Evolutionary conservation across 2,329 filamentous ascomycete species (phyloP).

Genomic region (Aspergillus oerlinghausenensis): DNA sequence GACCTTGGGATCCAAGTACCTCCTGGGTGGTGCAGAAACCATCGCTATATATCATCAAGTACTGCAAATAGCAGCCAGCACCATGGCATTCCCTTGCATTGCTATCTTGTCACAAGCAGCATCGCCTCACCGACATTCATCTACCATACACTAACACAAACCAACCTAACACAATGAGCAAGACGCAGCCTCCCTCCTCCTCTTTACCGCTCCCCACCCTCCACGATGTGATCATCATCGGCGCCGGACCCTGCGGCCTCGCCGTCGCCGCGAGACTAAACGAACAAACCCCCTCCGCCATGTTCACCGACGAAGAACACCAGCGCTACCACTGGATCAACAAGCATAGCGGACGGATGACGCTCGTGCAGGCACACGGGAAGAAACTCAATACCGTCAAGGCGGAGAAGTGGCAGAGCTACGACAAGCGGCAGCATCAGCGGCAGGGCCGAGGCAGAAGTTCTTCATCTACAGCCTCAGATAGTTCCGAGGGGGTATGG

Average conservation of each 20-base stretch:
- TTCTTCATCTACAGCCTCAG: background rate
- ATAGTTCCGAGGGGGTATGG: background rate
- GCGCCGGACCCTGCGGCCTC: conserved; percentile 70
- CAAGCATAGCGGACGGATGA: conserved; percentile 58
- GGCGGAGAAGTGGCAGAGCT: conserved; percentile 22
- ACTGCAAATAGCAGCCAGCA: background rate
- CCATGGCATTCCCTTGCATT: background rate
- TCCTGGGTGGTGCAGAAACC: conserved; percentile 22
- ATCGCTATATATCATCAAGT: background rate
- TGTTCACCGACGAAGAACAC: conserved; percentile 81
- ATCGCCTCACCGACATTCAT: background rate
- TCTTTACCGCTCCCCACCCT: conserved; percentile 13
- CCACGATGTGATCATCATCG: conserved; percentile 65
- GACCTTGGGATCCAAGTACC: conserved; percentile 34
- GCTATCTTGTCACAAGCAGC: background rate
- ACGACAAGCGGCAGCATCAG: background rate
- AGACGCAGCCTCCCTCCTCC: conserved; percentile 3
- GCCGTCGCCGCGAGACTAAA: conserved; percentile 67
- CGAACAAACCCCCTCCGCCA: conserved; percentile 68
- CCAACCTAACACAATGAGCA: background rate
- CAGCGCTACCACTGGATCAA: conserved; percentile 74
- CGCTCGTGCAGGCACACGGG: conserved; percentile 34
- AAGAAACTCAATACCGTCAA: conserved; percentile 25
- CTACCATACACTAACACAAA: background rate
- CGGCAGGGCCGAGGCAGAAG: conserved; percentile 6